Base-by-base conservation (phyloP, 2,329 filamentous ascomycete genomes). In the Alternaria panax region DNA sequence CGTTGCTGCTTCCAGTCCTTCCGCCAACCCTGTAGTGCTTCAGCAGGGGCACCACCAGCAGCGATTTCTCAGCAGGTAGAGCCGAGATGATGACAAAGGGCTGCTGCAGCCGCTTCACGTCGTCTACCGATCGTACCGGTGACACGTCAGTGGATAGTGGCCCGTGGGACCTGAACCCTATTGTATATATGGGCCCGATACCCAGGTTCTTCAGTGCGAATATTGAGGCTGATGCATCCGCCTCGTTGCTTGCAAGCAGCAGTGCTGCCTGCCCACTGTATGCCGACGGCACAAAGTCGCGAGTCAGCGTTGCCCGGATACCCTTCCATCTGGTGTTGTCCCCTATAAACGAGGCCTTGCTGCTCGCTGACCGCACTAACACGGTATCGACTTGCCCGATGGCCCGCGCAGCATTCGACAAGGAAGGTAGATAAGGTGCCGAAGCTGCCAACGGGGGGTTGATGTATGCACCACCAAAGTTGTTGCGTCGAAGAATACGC, bases 321-420 rank as follows among this genome's bases (percentile, higher is more conserved):
- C 92, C 92, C 75, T 92, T 92, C 91, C 92, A 95, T 14, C 88
- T 88, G 11, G 91, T 90, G 67, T 96, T 96, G 69, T 95, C 92
- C 46, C 92, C 90, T 16, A 93, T 81, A 40, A 94, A 85, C 9
- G 70, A 72, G 43, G 70, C 53, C 52, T 66, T 70, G 32, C 68
- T 71, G 27, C 61, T 82, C 12, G 83, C 81, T 5, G 76, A 72
- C 53, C 84, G 85, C 24, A 91, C 88, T 24, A 93, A 85, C 45
- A 96, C 91, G 0, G 92, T 95, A 73, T 96, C 92, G 36, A 95
- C 86, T 65, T 93, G 88, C 11, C 92, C 92, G 62, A 93, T 95
- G 2, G 89, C 88, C 2, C 88, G 85, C 38, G 91, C 92, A 8
- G 92, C 91, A 68, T 93, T 91, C 7, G 90, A 92, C 51, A 94